Evolutionary conservation across 768 basidiomycete genomes (phyloP).

Genomic region (Arthromyces matolae): DNA sequence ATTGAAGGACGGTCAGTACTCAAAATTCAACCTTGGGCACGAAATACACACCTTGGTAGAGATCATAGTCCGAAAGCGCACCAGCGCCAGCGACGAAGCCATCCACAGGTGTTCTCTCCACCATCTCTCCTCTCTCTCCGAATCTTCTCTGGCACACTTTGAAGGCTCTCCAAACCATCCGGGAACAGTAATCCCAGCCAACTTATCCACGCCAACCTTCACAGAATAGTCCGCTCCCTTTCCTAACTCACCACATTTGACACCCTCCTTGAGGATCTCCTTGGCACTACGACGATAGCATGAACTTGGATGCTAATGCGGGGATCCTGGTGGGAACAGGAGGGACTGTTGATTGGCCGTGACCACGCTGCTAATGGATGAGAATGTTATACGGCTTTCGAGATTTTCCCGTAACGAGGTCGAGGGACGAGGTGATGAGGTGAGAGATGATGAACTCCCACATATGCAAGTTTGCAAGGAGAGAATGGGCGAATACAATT

Average conservation of each 20-base stretch:
- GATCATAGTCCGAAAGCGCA: slow-evolving; percentile 44
- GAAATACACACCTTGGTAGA: slow-evolving; percentile 20
- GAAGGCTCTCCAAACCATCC: slow-evolving; percentile 49
- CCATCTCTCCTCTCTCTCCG: slow-evolving; percentile 25
- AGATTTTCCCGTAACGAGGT: slow-evolving; percentile 15
- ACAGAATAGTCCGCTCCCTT: slow-evolving; percentile 26
- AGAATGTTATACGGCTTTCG: slow-evolving; percentile 40
- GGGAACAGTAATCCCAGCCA: slow-evolving; percentile 39
- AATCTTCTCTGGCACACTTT: slow-evolving; percentile 18
- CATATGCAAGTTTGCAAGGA: slow-evolving; percentile 45
- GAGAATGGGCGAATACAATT: slow-evolving; percentile 49
- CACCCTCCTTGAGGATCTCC: slow-evolving; percentile 6
- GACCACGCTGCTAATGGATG: slow-evolving; percentile 50
- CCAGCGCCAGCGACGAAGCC: slow-evolving; percentile 46
- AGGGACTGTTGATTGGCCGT: slow-evolving; percentile 42
- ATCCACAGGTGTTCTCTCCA: slow-evolving; percentile 34
- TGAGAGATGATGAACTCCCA: slow-evolving; percentile 43
- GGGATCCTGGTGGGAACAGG: no score
- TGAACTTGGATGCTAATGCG: slow-evolving; percentile 47
- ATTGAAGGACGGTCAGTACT: background rate
- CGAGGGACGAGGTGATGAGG: slow-evolving; percentile 26
- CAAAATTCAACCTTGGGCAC: background rate
- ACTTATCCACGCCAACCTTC: slow-evolving; percentile 36
- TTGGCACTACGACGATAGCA: slow-evolving; percentile 33
- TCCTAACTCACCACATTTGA: slow-evolving; percentile 9